phyloP scores from a whole-genome alignment of 257 asterid species.

The Petunia secreta region DNA sequence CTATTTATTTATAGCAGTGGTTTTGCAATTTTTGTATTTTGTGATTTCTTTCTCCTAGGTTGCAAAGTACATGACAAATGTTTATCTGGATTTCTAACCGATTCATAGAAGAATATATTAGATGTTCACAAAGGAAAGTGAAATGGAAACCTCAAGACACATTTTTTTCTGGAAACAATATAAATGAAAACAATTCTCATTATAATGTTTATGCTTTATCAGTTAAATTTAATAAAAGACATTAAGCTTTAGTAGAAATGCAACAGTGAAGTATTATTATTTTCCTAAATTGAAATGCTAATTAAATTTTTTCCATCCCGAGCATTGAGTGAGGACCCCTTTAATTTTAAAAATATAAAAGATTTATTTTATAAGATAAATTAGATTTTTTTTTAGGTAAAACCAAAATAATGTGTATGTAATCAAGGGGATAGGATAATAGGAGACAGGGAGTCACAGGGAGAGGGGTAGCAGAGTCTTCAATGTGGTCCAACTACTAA shows the following conservation, averaged over 20 bases:
- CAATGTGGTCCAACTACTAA: conserved; percentile 24
- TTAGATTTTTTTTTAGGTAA: neutral
- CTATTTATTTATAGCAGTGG: neutral
- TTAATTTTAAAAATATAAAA: no score
- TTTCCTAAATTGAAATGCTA: neutral
- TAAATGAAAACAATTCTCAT: no score
- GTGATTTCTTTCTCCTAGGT: neutral
- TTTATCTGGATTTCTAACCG: no score
- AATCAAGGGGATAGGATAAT: conserved; percentile 5
- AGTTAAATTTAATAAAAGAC: no score
- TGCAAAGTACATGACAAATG: neutral
- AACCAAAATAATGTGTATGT: neutral
- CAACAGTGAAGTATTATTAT: neutral
- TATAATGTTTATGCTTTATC: no score
- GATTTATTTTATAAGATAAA: no score
- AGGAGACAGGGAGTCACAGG: conserved; percentile 15
- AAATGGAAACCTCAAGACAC: no score
- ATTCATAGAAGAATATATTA: no score
- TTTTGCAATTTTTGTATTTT: neutral
- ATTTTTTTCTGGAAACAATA: no score
- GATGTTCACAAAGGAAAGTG: no score
- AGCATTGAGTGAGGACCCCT: neutral
- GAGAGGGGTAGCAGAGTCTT: conserved; percentile 13
- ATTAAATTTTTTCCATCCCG: no score
- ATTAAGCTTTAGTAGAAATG: no score